Evolutionary conservation across 2,329 filamentous ascomycete genomes (phyloP).

Genomic region (Fusarium oxysporum): DNA sequence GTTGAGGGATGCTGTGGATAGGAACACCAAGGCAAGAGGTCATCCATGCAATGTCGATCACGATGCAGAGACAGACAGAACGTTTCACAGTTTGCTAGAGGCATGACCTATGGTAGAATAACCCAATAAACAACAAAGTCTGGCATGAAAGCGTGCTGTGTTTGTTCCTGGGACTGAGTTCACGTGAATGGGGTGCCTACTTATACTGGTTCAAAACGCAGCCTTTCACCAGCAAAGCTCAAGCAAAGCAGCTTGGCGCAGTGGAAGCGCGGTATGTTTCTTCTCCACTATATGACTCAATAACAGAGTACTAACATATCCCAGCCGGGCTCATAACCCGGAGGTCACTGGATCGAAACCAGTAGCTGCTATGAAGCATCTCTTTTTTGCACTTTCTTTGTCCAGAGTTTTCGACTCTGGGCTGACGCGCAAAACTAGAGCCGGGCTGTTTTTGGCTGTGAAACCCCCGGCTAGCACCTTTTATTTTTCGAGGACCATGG

Average conservation of each 20-base stretch:
- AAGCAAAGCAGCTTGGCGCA: slow-evolving; percentile 29
- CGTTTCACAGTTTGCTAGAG: neutral
- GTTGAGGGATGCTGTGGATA: no score
- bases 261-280: slow-evolving; percentile 31
- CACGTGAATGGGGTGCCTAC: fast-evolving
- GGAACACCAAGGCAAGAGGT: neutral
- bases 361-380: slow-evolving; percentile 24
- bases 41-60: neutral
- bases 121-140: fast-evolving
- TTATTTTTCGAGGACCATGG: fast-evolving
- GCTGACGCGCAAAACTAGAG: neutral
- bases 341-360: slow-evolving; percentile 30
- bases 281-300: slow-evolving; percentile 5
- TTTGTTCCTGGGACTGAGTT: neutral
- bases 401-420: neutral
- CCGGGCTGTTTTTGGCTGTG: neutral
- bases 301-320: slow-evolving; percentile 10
- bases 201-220: neutral
- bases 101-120: fast-evolving
- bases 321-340: slow-evolving; percentile 30
- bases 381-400: neutral
- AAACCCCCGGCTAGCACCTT: fast-evolving
- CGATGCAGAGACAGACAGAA: neutral
- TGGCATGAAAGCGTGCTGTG: fast-evolving
- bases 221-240: neutral